phyloP scores from a whole-genome alignment of 2,329 filamentous ascomycete species.

The Cercospora zeae-maydis region DNA sequence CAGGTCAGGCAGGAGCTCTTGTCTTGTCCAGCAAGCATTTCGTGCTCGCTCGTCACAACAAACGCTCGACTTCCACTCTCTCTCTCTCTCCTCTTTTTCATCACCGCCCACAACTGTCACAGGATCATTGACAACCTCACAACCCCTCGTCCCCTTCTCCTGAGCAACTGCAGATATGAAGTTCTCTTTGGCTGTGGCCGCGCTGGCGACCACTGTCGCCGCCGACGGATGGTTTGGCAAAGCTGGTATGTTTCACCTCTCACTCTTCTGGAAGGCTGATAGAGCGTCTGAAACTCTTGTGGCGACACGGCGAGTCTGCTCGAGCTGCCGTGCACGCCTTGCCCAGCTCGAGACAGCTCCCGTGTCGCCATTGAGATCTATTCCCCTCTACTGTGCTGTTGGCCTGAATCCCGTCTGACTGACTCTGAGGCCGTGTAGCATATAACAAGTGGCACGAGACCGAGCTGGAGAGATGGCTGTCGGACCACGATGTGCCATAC shows the following conservation, averaged over 20 bases:
- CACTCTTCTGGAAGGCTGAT: background rate
- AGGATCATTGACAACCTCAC: background rate
- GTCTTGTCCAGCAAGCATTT: background rate
- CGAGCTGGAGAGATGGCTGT: slow-evolving; percentile 94
- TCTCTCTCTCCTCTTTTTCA: no score
- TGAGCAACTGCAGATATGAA: slow-evolving; percentile 59
- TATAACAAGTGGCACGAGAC: slow-evolving; percentile 99
- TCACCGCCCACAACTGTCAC: background rate
- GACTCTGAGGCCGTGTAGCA: slow-evolving; percentile 51
- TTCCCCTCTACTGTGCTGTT: background rate
- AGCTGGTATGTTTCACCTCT: slow-evolving; percentile 59
- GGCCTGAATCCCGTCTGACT: slow-evolving; percentile 30
- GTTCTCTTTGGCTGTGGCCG: slow-evolving; percentile 68
- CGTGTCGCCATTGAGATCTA: background rate
- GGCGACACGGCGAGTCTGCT: background rate
- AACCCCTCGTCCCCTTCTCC: background rate
- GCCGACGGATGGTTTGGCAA: slow-evolving; percentile 84
- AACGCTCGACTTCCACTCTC: background rate
- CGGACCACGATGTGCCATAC: slow-evolving; percentile 86
- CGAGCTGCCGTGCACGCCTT: background rate
- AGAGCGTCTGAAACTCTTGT: background rate
- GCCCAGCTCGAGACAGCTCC: background rate
- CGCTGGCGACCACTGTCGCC: slow-evolving; percentile 65
- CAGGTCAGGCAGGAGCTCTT: slow-evolving; percentile 1
- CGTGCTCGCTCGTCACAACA: background rate